Conservation (phyloP, 352 stramenopile genomes). For the Phytophthora foliorum region DNA sequence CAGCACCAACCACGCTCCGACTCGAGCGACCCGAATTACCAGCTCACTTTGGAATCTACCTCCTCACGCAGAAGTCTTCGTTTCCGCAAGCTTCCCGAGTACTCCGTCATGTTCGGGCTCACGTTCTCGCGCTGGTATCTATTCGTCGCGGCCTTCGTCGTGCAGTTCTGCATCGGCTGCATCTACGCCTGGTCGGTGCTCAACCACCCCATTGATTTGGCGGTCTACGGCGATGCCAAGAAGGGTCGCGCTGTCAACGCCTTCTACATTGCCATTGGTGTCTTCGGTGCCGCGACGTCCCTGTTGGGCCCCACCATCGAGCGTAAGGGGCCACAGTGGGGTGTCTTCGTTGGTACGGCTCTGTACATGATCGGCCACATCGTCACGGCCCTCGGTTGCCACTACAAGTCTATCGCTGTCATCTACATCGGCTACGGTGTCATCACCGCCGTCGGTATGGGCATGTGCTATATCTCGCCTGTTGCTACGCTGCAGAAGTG, state of each 20-base stretch:
- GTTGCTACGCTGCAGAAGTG: constrained; percentile 77
- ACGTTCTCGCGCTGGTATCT: constrained; percentile 62
- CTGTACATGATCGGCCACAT: constrained; percentile 65
- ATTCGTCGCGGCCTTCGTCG: constrained; percentile 67
- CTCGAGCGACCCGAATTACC: neutral
- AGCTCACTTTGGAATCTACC: constrained; percentile 39
- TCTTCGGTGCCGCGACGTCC: constrained; percentile 69
- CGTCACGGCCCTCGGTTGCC: constrained; percentile 58
- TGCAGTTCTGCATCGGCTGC: constrained; percentile 77
- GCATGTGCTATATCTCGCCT: constrained; percentile 75
- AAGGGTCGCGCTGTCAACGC: constrained; percentile 71
- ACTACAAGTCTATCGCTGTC: constrained; percentile 59
- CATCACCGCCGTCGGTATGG: constrained; percentile 67
- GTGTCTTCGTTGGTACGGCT: constrained; percentile 53
- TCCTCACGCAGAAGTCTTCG: constrained; percentile 20
- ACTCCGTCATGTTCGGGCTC: constrained; percentile 33
- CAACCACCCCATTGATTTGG: constrained; percentile 70
- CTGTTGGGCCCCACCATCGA: constrained; percentile 70
- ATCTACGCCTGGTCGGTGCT: constrained; percentile 84
- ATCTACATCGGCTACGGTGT: constrained; percentile 80
- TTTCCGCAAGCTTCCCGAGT: constrained; percentile 5
- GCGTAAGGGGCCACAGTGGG: constrained; percentile 55
- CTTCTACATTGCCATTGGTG: constrained; percentile 75
- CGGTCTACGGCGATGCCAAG: constrained; percentile 58
- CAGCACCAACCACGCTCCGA: constrained; percentile 27